These are phyloP conservation scores for Plasmodium gonderi DNA, from an alignment of 169 alveolate genomes.

Conservation along the genomic window DNA sequence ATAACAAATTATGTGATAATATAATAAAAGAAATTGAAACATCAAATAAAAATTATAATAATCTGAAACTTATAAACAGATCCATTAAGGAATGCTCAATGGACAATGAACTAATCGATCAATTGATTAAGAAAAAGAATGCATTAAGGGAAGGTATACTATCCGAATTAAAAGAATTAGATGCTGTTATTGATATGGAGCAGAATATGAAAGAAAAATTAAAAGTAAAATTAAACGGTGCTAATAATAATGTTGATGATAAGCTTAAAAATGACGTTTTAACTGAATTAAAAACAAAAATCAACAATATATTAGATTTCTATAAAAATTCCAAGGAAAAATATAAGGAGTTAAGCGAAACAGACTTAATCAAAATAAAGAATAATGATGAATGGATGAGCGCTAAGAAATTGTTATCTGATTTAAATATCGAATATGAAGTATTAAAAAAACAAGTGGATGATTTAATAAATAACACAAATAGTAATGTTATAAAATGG, in stretches of 20 bases:
- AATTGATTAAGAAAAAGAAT: not conserved
- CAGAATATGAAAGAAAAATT: not conserved
- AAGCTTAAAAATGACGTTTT: not conserved
- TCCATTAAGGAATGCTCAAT: constrained; percentile 8
- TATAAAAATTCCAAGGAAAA: constrained; percentile 8
- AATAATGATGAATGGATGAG: constrained; percentile 14
- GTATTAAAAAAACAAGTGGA: constrained; percentile 10
- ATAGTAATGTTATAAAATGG: not conserved
- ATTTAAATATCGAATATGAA: not conserved
- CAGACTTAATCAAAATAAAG: not conserved
- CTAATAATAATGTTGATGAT: not conserved
- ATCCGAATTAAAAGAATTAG: not conserved
- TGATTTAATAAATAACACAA: not conserved
- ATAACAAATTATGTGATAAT: not conserved
- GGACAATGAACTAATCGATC: not conserved
- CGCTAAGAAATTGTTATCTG: not conserved
- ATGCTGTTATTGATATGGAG: not conserved
- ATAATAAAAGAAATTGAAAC: constrained; percentile 11
- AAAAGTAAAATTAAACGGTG: not conserved
- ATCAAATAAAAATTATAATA: not conserved
- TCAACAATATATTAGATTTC: not conserved
- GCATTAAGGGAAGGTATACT: not conserved
- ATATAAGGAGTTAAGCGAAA: not conserved
- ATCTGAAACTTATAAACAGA: constrained; percentile 7
- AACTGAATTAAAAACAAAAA: not conserved